Evolutionary conservation across 1,284 basidiomycete species (phyloP), one percentile per base, ranked within the genome.

Genomic region (Earliella scabrosa): DNA sequence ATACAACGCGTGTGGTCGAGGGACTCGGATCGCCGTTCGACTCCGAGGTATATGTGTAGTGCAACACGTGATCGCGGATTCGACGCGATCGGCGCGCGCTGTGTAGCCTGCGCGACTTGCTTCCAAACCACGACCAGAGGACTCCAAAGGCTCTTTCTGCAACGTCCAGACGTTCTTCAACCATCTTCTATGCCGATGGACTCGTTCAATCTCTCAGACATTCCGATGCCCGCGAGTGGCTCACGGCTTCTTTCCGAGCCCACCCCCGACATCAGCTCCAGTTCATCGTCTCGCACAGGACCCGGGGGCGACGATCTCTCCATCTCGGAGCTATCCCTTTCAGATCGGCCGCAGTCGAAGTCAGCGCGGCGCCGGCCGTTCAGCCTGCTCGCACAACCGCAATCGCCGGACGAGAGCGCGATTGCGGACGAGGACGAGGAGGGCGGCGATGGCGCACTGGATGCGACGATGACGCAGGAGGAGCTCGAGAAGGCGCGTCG

Each of bases 271-370:
- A 74, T 75, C 24, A 68, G 63, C 56, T 75, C 75, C n/a, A 75
- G 72, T 6, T 73, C 66, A 18, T 73, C 66, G n/a, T 74, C 72
- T 13, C 67, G 77, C 56, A 79, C 80, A 2, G 78, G 77, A 5
- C 76, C 74, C 18, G 77, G 77, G 16, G 77, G 77, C 40, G 76
- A 78, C 56, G 85, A 87, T 71, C 75, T 88, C 3, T 86, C 85
- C 4, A 68, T 87, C 46, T 86, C 86, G 3, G 86, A 88, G 60
- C 75, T 87, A 13, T 86, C 82, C 9, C 64, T 86, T 31, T 68
- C 74, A 21, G 77, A 81, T 55, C 76, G 70, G 10, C 61, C 66
- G 8, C 59, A 57, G 10, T 26, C 56, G 1, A 59, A 59, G 14
- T 41, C 57, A 21, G 27, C 49, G 21, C 59, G 48, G 13, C 59